Evolutionary conservation across 1,284 basidiomycete species (phyloP).

Genomic region (Leccinum subatratum): DNA sequence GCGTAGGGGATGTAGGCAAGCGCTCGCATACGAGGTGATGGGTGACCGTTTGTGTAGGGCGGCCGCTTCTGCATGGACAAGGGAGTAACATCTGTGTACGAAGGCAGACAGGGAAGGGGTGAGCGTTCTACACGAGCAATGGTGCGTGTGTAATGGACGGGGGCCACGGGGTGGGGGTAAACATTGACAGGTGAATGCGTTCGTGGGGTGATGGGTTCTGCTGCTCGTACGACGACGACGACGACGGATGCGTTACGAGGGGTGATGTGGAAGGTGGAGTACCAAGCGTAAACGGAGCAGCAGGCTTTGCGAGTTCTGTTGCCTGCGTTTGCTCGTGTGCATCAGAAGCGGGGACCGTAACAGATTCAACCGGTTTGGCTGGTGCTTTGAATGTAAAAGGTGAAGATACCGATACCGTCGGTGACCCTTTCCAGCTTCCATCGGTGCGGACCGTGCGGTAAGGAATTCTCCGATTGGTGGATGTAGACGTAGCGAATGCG

Average conservation of each 20-base stretch:
- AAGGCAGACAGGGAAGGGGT: too few species aligned
- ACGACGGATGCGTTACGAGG: too few species aligned
- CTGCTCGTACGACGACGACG: too few species aligned
- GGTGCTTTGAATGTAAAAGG: slow-evolving; percentile 22
- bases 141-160: too few species aligned
- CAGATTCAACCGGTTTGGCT: slow-evolving; percentile 21
- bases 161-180: slow-evolving; percentile 9
- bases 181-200: slow-evolving; percentile 1
- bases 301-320: slow-evolving; percentile 11
- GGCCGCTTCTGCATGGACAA: too few species aligned
- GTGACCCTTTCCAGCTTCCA: slow-evolving; percentile 18
- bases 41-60: too few species aligned
- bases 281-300: slow-evolving; percentile 19
- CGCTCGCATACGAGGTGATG: too few species aligned
- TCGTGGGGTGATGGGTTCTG: too few species aligned
- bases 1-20: too few species aligned
- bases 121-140: too few species aligned
- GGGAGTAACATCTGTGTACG: too few species aligned
- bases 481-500: slow-evolving; percentile 14
- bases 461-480: slow-evolving; percentile 9
- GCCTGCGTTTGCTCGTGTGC: slow-evolving; percentile 8
- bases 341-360: slow-evolving; percentile 1
- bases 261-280: slow-evolving; percentile 5
- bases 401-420: slow-evolving; percentile 4
- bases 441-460: slow-evolving; percentile 6